These are phyloP conservation scores for Tetrahymena malaccensis DNA, from an alignment of 73 alveolate genomes.

Conservation along the genomic window DNA sequence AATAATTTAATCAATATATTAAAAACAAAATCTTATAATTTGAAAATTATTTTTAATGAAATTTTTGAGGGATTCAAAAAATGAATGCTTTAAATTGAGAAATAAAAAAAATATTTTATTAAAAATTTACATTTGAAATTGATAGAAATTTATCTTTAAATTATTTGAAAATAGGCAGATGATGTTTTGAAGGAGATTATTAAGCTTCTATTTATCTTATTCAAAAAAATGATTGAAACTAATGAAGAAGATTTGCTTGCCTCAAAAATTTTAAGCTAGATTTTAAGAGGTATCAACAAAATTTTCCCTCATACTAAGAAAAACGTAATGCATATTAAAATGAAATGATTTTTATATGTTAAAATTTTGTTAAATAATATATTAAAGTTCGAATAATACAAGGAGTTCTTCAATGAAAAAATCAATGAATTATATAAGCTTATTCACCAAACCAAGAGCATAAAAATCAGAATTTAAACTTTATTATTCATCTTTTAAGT, in stretches of 20 bases:
- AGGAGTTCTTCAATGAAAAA: slow-evolving; percentile 60
- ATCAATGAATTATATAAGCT: slow-evolving; percentile 58
- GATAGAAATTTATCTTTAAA: no score
- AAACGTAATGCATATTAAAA: not conserved
- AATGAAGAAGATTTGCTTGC: not conserved
- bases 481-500: slow-evolving; percentile 66
- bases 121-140: no score
- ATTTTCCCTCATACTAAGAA: not conserved
- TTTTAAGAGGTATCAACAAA: not conserved
- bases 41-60: no score
- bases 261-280: not conserved
- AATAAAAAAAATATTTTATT: no score
- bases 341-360: no score
- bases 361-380: no score
- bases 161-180: not conserved
- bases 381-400: not conserved
- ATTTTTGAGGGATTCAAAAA: no score
- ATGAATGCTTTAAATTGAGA: no score
- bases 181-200: not conserved
- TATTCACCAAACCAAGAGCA: slow-evolving; percentile 57
- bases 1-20: no score
- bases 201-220: not conserved
- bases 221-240: not conserved
- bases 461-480: slow-evolving; percentile 66
- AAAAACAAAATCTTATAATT: no score